Evolutionary conservation across 257 asterid genomes (phyloP).

Genomic region (Rubia yunnanensis): DNA sequence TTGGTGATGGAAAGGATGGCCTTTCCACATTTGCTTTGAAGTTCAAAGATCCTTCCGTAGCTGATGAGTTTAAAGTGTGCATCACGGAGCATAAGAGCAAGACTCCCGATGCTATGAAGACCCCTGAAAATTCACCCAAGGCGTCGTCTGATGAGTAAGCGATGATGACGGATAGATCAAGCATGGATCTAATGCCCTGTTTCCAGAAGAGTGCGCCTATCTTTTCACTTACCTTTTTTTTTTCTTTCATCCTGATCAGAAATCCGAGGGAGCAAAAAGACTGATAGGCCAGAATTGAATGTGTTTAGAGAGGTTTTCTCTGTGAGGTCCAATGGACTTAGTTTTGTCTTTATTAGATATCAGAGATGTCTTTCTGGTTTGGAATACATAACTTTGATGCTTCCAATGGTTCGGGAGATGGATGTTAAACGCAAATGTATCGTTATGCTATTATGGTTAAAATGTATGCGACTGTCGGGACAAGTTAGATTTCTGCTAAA

Average conservation of each 20-base stretch:
- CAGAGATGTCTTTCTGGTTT: neutral
- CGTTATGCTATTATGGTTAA: neutral
- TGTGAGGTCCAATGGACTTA: neutral
- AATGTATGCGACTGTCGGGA: neutral
- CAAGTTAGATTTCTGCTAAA: neutral
- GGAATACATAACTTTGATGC: neutral
- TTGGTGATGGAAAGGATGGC: slow-evolving; percentile 54
- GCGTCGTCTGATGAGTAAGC: slow-evolving; percentile 31
- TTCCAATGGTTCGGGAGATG: neutral
- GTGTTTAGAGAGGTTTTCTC: slow-evolving; percentile 5
- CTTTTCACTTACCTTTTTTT: neutral
- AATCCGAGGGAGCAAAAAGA: slow-evolving; percentile 11
- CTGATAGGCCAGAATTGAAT: neutral
- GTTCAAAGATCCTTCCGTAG: slow-evolving; percentile 63
- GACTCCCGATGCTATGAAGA: slow-evolving; percentile 29
- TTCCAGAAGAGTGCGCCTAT: slow-evolving; percentile 6
- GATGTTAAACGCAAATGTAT: too few species aligned
- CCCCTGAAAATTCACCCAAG: slow-evolving; percentile 80
- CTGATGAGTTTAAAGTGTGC: slow-evolving; percentile 52
- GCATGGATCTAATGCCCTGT: neutral
- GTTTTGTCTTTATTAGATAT: neutral
- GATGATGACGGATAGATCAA: neutral
- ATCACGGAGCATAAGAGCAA: slow-evolving; percentile 46
- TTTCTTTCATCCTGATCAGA: neutral
- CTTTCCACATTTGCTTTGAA: slow-evolving; percentile 82